These are phyloP conservation scores for Haplosporangium sp. DNA, from an alignment of 371 early-diverging fungal species.

Conservation along the genomic window DNA sequence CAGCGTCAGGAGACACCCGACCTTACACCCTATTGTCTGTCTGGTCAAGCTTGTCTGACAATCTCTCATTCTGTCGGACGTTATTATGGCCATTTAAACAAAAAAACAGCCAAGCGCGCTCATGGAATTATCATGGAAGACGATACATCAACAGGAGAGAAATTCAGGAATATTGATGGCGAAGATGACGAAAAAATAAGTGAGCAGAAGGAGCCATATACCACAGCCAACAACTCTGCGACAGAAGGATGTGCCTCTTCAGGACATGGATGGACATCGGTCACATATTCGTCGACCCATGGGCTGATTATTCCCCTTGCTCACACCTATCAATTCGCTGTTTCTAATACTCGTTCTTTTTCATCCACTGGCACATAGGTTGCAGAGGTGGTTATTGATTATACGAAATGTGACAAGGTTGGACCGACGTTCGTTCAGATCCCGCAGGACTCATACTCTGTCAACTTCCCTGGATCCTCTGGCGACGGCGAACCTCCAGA, in stretches of 20 bases:
- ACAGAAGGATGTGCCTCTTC: no score
- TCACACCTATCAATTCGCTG: no score
- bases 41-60: background rate
- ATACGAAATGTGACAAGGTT: slow-evolving; percentile 79
- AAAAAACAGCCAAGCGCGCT: no score
- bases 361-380: slow-evolving; percentile 56
- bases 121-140: no score
- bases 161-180: no score
- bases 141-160: no score
- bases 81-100: no score
- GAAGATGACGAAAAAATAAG: no score
- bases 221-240: no score
- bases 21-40: no score
- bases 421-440: slow-evolving; percentile 30
- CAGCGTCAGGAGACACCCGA: background rate
- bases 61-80: background rate
- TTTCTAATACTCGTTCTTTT: background rate
- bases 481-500: slow-evolving; percentile 42
- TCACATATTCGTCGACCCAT: background rate
- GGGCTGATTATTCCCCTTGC: background rate
- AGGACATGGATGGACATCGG: background rate
- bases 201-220: no score
- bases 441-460: slow-evolving; percentile 44
- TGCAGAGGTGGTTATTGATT: slow-evolving; percentile 89
- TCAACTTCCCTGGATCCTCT: slow-evolving; percentile 52